Conservation (phyloP, 257 asterid genomes). For the Solanum microdontum region DNA sequence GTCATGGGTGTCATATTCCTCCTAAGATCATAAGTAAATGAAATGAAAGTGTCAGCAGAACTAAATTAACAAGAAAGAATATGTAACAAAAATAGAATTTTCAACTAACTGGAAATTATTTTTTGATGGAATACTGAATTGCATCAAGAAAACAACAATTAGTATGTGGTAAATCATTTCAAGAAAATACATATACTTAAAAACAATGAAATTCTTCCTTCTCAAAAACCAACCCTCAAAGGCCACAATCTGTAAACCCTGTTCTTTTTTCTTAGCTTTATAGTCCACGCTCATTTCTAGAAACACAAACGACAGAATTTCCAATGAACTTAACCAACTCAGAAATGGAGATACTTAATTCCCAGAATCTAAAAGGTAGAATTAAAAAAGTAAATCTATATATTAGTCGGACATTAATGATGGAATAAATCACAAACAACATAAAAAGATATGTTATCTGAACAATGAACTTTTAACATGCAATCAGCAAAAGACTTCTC, state of each 20-base stretch:
- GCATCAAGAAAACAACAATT: neutral
- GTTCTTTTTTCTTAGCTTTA: neutral
- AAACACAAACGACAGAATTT: neutral
- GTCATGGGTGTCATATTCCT: slow-evolving; percentile 97
- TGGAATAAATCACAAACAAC: neutral
- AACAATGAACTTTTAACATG: neutral
- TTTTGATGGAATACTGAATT: neutral
- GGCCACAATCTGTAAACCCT: neutral
- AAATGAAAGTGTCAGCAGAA: neutral
- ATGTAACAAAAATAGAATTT: neutral
- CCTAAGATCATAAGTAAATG: slow-evolving; percentile 31
- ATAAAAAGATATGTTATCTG: neutral
- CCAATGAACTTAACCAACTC: neutral
- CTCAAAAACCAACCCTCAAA: neutral
- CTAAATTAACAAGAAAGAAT: neutral
- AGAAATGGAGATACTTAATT: neutral
- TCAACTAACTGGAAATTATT: neutral
- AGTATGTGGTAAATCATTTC: neutral
- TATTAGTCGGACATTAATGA: neutral
- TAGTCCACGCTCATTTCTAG: neutral
- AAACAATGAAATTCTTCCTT: neutral
- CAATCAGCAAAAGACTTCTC: neutral
- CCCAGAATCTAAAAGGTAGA: neutral
- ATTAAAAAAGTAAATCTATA: neutral
- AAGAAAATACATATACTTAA: neutral